These are phyloP conservation scores for Zelopaecilomyces penicillatus DNA, from an alignment of 2,329 filamentous ascomycete genomes.

Conservation along the genomic window DNA sequence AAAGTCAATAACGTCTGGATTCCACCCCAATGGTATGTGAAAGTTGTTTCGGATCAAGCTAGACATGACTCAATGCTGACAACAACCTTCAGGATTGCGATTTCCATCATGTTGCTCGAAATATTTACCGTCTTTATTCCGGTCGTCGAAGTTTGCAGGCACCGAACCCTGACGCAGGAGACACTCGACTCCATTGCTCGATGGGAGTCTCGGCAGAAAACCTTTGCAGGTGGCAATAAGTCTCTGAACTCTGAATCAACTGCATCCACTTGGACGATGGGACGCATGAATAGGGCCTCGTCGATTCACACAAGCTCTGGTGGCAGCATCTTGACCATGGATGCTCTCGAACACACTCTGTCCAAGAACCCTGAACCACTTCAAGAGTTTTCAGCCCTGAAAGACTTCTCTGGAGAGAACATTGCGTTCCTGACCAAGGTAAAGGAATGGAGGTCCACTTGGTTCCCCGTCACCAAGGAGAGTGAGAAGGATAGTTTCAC, in stretches of 20 bases:
- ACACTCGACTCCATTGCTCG: constrained; percentile 40
- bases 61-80: background rate
- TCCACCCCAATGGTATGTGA: constrained; percentile 52
- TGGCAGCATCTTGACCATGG: constrained; percentile 47
- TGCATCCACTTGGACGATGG: constrained; percentile 27
- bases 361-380: constrained; percentile 47
- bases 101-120: constrained; percentile 55
- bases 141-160: constrained; percentile 45
- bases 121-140: constrained; percentile 57
- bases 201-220: constrained; percentile 36
- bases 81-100: constrained; percentile 35
- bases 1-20: constrained; percentile 46
- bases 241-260: constrained; percentile 27
- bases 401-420: constrained; percentile 61
- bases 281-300: constrained; percentile 23
- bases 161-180: constrained; percentile 36
- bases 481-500: constrained; percentile 14
- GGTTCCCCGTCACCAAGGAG: constrained; percentile 17
- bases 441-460: constrained; percentile 30
- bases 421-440: constrained; percentile 56
- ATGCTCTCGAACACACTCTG: constrained; percentile 51
- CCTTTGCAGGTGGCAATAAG: constrained; percentile 20
- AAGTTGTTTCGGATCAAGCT: background rate
- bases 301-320: constrained; percentile 22
- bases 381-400: constrained; percentile 51